Evolutionary conservation across 306 rosid species (phyloP).

Genomic region (Vachellia pachyceras): DNA sequence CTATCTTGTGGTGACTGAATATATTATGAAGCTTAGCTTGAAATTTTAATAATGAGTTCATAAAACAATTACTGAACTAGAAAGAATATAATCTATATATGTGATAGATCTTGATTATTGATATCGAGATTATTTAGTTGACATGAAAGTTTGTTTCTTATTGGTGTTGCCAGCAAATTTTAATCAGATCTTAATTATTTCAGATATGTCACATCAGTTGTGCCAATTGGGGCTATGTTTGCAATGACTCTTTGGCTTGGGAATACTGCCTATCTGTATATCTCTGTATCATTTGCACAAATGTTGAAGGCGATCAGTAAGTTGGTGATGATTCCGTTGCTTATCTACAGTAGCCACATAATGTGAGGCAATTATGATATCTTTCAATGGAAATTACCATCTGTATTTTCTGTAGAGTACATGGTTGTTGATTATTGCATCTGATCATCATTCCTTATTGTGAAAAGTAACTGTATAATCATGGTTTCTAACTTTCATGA

Average conservation of each 20-base stretch:
- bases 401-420: slow-evolving; percentile 20
- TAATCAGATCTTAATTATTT: slow-evolving; percentile 49
- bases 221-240: slow-evolving; percentile 97
- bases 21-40: background rate
- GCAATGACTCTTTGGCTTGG: slow-evolving; percentile 99
- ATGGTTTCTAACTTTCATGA: slow-evolving; percentile 36
- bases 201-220: slow-evolving; percentile 89
- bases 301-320: slow-evolving; percentile 99
- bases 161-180: slow-evolving; percentile 9
- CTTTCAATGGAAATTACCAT: slow-evolving; percentile 18
- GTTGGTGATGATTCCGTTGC: slow-evolving; percentile 44
- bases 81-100: slow-evolving; percentile 7
- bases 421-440: slow-evolving; percentile 23
- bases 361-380: slow-evolving; percentile 34
- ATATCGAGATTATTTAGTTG: slow-evolving; percentile 13
- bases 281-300: slow-evolving; percentile 97
- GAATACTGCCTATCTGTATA: slow-evolving; percentile 95
- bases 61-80: slow-evolving; percentile 5
- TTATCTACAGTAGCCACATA: slow-evolving; percentile 32
- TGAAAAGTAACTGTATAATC: slow-evolving; percentile 33
- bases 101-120: slow-evolving; percentile 5
- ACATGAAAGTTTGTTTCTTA: slow-evolving; percentile 21
- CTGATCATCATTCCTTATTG: slow-evolving; percentile 18
- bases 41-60: slow-evolving; percentile 31
- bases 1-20: slow-evolving; percentile 5